phyloP scores from a whole-genome alignment of 2,329 filamentous ascomycete genomes.

The Metarhizium sp. region DNA sequence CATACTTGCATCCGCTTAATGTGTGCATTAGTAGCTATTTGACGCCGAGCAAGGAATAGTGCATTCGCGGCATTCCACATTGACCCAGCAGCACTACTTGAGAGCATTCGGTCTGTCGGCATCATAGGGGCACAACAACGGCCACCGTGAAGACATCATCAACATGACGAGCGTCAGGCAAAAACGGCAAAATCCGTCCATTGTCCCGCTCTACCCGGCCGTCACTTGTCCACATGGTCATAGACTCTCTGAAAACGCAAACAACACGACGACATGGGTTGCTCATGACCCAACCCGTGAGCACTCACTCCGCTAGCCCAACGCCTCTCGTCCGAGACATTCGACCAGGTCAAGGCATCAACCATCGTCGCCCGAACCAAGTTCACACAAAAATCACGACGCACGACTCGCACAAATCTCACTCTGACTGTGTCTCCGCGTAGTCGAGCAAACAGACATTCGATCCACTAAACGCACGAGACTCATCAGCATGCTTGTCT shows the following conservation, averaged over 20 bases:
- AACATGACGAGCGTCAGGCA: neutral
- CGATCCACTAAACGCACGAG: neutral
- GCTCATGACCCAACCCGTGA: neutral
- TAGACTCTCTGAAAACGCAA: neutral
- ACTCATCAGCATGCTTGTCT: slow-evolving; percentile 3
- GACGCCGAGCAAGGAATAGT: neutral
- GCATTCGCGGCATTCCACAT: neutral
- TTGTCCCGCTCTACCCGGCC: neutral
- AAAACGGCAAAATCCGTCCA: neutral
- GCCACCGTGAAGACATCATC: neutral
- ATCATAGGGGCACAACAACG: neutral
- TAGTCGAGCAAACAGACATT: neutral
- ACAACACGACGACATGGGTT: neutral
- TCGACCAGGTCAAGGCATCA: neutral
- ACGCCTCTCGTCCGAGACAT: neutral
- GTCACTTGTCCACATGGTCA: neutral
- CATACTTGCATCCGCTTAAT: neutral
- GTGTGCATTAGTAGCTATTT: neutral
- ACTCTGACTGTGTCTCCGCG: neutral
- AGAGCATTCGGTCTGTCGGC: neutral
- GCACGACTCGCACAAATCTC: neutral
- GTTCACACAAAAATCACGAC: neutral
- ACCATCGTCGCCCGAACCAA: neutral
- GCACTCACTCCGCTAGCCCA: neutral
- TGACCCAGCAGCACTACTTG: neutral